Evolutionary conservation across 1,284 basidiomycete species (phyloP).

Genomic region (Apiotrichum gamsii): DNA sequence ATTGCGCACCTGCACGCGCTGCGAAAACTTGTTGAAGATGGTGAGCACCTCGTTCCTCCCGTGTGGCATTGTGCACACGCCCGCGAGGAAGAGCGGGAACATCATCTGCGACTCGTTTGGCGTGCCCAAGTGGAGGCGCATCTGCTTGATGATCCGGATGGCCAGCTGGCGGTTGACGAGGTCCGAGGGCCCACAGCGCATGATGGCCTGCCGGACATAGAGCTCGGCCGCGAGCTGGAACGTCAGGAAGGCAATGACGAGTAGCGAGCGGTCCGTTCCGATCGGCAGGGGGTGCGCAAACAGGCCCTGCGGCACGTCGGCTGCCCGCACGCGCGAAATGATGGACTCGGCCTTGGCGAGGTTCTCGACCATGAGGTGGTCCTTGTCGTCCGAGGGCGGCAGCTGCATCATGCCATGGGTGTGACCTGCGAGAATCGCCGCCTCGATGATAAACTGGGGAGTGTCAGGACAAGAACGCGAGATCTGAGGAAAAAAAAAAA

Average conservation of each 20-base stretch:
- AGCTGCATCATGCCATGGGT: slow-evolving; percentile 7
- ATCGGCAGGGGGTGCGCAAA: slow-evolving; percentile 15
- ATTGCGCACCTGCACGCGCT: slow-evolving; percentile 25
- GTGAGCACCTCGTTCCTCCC: slow-evolving; percentile 20
- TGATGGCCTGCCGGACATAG: slow-evolving; percentile 30
- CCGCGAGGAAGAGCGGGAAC: slow-evolving; percentile 35
- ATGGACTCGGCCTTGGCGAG: slow-evolving; percentile 9
- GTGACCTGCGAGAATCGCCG: slow-evolving; percentile 20
- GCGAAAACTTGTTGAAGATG: slow-evolving; percentile 25
- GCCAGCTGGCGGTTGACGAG: slow-evolving; percentile 28
- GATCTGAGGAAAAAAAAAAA: too few relatives aligned
- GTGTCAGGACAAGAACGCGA: too few relatives aligned
- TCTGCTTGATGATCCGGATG: slow-evolving; percentile 22
- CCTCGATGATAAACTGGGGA: slow-evolving; percentile 23
- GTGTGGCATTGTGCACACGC: slow-evolving; percentile 24
- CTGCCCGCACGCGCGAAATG: slow-evolving; percentile 3
- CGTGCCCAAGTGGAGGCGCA: slow-evolving; percentile 28
- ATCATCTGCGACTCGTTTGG: slow-evolving; percentile 32
- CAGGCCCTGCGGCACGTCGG: slow-evolving; percentile 7
- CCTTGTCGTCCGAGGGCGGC: slow-evolving; percentile 3
- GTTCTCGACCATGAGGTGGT: slow-evolving; percentile 3
- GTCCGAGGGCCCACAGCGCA: slow-evolving; percentile 20
- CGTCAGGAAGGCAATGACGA: slow-evolving; percentile 29
- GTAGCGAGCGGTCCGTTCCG: slow-evolving; percentile 15
- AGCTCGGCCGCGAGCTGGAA: slow-evolving; percentile 30